A percentile compares a stretch with the other conserved stretches of the same genome.
These are phyloP conservation scores for Diaporthe humulicola DNA, from an alignment of 2,329 filamentous ascomycete genomes.

Conservation along the genomic window DNA sequence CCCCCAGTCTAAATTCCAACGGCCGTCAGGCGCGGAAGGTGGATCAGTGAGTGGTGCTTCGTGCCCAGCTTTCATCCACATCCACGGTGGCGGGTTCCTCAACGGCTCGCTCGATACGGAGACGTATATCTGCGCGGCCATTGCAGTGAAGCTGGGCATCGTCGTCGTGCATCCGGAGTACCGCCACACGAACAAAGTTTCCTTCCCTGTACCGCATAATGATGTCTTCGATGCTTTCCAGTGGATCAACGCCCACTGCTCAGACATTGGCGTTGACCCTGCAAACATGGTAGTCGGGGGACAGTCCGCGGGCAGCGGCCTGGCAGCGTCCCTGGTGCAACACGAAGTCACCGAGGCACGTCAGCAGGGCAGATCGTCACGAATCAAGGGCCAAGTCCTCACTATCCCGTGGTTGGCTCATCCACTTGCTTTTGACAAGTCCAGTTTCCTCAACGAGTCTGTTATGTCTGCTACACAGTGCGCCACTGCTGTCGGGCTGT, in stretches of 20 bases:
- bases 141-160: neutral
- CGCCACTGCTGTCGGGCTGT: neutral
- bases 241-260: neutral
- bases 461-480: neutral
- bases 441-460: neutral
- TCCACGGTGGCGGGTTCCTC: constrained; percentile 5
- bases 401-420: neutral
- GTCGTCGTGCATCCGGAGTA: constrained; percentile 13
- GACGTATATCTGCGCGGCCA: constrained; percentile 1
- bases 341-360: neutral
- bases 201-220: neutral
- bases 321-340: neutral
- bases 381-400: neutral
- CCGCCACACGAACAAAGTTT: neutral
- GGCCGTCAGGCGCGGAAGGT: neutral
- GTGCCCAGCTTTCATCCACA: neutral
- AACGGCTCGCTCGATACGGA: constrained; percentile 7
- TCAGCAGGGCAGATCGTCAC: neutral
- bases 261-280: neutral
- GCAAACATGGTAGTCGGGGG: neutral
- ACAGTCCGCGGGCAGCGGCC: neutral
- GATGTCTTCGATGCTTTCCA: neutral
- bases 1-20: neutral
- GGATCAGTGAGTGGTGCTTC: neutral
- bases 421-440: neutral